These are phyloP conservation scores for Ophiostoma perfectum DNA, from an alignment of 2,329 filamentous ascomycete species.

Conservation along the genomic window DNA sequence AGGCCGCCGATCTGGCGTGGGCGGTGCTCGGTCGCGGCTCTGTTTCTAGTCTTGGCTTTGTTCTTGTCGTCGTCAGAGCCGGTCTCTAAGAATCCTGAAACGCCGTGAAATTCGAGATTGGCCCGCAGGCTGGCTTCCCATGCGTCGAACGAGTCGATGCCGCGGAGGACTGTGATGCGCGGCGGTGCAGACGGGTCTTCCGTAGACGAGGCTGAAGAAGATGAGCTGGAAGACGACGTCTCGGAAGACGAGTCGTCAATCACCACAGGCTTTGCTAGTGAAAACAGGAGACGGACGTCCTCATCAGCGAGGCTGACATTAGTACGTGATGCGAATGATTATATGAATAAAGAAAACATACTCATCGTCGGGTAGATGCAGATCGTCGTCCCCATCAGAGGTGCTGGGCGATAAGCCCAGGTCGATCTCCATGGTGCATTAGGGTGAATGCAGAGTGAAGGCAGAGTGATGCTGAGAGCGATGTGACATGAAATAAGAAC, in stretches of 20 bases:
- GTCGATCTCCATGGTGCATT: background rate
- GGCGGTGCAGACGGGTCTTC: background rate
- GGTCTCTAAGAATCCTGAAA: constrained; percentile 15
- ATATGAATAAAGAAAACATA: background rate
- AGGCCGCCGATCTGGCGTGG: constrained; percentile 2
- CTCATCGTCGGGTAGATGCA: background rate
- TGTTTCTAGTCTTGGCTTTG: background rate
- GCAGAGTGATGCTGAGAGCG: no score
- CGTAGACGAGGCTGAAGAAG: background rate
- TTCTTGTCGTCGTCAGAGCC: background rate
- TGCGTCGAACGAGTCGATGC: constrained; percentile 18
- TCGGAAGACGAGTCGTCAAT: background rate
- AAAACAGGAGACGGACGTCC: background rate
- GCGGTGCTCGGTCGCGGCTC: background rate
- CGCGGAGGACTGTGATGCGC: constrained; percentile 17
- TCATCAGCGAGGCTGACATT: background rate
- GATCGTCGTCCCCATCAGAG: background rate
- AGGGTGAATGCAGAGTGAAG: no score
- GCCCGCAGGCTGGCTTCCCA: constrained; percentile 21
- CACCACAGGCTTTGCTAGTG: background rate
- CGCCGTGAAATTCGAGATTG: constrained; percentile 21
- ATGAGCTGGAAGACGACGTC: background rate
- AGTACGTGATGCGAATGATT: background rate
- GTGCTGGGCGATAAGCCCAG: background rate
- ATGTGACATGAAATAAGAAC: no score